phyloP scores from a whole-genome alignment of 345 rosid genomes.

The Eucalyptus coolabah region DNA sequence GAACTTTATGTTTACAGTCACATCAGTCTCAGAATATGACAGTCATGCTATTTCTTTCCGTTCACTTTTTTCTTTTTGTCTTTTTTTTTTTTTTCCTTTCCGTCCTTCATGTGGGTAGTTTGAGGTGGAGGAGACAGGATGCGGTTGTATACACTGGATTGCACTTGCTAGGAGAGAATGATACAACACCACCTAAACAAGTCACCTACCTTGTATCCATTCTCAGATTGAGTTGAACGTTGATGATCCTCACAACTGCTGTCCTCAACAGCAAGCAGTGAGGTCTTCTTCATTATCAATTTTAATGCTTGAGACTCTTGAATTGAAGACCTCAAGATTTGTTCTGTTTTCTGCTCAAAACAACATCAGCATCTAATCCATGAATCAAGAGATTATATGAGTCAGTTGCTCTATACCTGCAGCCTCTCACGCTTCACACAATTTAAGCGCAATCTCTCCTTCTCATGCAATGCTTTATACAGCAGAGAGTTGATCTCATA shows the following conservation, averaged over 20 bases:
- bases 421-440: conserved; percentile 34
- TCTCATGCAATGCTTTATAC: conserved; percentile 47
- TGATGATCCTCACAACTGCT: neutral
- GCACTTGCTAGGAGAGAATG: neutral
- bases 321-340: conserved; percentile 28
- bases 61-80: neutral
- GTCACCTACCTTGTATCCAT: conserved; percentile 31
- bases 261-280: conserved; percentile 7
- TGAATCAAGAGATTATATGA: neutral
- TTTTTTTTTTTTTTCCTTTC: too few species aligned
- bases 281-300: conserved; percentile 10
- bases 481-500: conserved; percentile 43
- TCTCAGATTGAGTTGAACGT: conserved; percentile 6
- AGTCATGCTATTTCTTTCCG: neutral
- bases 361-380: neutral
- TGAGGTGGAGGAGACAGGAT: neutral
- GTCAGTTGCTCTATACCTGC: conserved; percentile 31
- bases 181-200: neutral
- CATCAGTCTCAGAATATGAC: neutral
- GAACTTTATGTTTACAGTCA: neutral
- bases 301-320: conserved; percentile 41
- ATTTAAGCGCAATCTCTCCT: conserved; percentile 53
- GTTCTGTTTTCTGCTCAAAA: conserved; percentile 42
- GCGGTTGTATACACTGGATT: neutral
- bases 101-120: neutral